Percentiles rank a stretch among this genome's conserved stretches.
phyloP scores from a whole-genome alignment of 2,329 filamentous ascomycete genomes.

The Pseudogymnoascus sp. region DNA sequence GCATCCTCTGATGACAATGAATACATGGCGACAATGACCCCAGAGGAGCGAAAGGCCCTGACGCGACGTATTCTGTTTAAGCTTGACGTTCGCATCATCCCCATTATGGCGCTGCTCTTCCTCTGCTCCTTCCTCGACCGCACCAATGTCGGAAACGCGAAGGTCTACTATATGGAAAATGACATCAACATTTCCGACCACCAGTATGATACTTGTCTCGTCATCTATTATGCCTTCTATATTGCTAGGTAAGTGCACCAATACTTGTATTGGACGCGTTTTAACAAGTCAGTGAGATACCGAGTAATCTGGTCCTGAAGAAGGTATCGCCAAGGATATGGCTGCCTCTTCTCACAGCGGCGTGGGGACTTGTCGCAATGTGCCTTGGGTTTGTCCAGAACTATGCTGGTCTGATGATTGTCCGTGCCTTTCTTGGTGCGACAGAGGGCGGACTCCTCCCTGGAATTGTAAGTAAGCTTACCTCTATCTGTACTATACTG shows the following conservation, averaged over 20 bases:
- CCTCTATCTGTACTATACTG: constrained; percentile 11
- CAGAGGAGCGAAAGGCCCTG: constrained; percentile 22
- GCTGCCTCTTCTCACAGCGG: constrained; percentile 54
- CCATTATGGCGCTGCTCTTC: constrained; percentile 56
- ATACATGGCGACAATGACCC: neutral
- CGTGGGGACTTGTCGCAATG: constrained; percentile 63
- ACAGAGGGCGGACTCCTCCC: constrained; percentile 59
- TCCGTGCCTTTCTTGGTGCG: constrained; percentile 53
- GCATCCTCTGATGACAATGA: neutral
- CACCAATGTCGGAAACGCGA: constrained; percentile 67
- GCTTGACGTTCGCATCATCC: constrained; percentile 51
- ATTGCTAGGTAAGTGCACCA: constrained; percentile 41
- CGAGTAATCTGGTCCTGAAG: constrained; percentile 51
- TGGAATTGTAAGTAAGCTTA: constrained; percentile 45
- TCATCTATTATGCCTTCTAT: constrained; percentile 59
- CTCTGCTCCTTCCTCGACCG: constrained; percentile 60
- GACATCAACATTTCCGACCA: constrained; percentile 50
- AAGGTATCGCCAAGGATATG: constrained; percentile 47
- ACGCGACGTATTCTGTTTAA: constrained; percentile 43
- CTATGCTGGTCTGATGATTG: constrained; percentile 48
- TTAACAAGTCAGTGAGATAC: constrained; percentile 38
- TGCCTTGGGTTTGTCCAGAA: constrained; percentile 42
- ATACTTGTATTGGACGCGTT: neutral
- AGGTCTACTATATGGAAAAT: constrained; percentile 53
- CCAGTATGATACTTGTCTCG: constrained; percentile 57